phyloP scores from a whole-genome alignment of 306 rosid genomes.

The Biancaea sappan region DNA sequence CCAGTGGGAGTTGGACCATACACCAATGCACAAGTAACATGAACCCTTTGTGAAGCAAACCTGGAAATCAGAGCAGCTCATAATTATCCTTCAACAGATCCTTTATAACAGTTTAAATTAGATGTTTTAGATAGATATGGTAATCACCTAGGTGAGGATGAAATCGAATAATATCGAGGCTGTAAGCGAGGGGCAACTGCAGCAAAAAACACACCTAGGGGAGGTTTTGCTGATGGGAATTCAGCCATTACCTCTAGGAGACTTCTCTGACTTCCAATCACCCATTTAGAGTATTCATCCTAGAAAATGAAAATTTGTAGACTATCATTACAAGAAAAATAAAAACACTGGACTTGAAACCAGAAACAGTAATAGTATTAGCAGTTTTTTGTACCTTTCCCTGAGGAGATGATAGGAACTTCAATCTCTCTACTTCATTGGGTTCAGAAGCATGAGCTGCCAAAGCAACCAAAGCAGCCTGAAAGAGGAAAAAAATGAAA shows the following conservation, averaged over 20 bases:
- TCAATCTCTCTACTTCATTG: constrained; percentile 76
- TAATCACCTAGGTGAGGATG: constrained; percentile 90
- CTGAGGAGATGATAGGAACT: constrained; percentile 78
- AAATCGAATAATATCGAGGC: constrained; percentile 96
- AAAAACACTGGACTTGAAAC: neutral
- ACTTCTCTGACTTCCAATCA: constrained; percentile 88
- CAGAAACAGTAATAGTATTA: neutral
- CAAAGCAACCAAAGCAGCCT: constrained; percentile 85
- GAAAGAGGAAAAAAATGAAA: constrained; percentile 28
- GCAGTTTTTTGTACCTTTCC: constrained; percentile 69
- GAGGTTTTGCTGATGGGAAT: constrained; percentile 90
- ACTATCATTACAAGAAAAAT: constrained; percentile 6
- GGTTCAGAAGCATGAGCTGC: constrained; percentile 89
- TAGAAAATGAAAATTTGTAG: constrained; percentile 35
- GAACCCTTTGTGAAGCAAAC: constrained; percentile 68
- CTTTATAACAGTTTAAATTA: constrained; percentile 2
- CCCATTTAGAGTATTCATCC: constrained; percentile 97
- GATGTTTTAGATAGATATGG: constrained; percentile 23
- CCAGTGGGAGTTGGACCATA: constrained; percentile 89
- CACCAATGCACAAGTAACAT: constrained; percentile 95
- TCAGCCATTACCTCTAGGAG: constrained; percentile 93
- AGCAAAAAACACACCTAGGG: constrained; percentile 97
- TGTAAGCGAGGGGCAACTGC: constrained; percentile 87
- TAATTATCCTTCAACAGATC: constrained; percentile 11
- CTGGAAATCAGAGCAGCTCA: constrained; percentile 44